Base-by-base conservation (phyloP, 768 basidiomycete genomes). In the Dentipellis sp. region DNA sequence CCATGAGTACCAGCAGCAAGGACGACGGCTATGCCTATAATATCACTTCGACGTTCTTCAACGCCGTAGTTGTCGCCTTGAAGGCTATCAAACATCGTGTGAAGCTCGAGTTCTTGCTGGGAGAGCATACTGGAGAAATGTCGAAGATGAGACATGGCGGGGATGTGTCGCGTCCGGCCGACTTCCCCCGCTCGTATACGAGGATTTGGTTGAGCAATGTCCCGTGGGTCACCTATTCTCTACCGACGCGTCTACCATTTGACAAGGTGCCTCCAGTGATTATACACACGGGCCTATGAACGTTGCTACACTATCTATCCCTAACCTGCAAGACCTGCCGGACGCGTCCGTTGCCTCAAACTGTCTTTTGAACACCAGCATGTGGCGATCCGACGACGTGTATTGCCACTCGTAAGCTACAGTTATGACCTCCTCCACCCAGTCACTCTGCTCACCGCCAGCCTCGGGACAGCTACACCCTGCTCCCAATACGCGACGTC, bases 341-440 rank as follows among this genome's bases (percentile, higher is more conserved):
- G 42, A 45, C 8, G n/a, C 42, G 5, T n/a, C n/a, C 6, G 21
- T 52, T 7, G 22, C 21, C 9, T 16, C 16, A 6, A 36, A 47
- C 12, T 21, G 46, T 19, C 14, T 48, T n/a, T 19, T 48, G 10
- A 17, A 16, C 34, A 36, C 21, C 54, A 38, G 42, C 39, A 53
- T 36, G 54, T 58, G 46, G 57, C 46, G 19, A 50, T 49, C 50
- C 50, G 49, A 58, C 48, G 57, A 45, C 16, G 42, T 17, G 4
- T 45, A 45, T 14, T 45, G 42, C 42, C 42, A 45, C 19, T 17
- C 14, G 42, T 45, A 45, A 45, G 42, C 19, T n/a, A n/a, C n/a
- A n/a, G n/a, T n/a, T n/a, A n/a, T n/a, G n/a, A n/a, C 29, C 29
- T 29, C 29, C 29, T 29, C 6, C 6, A 29, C 29, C 29, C 6